Evolutionary conservation across 192 early-diverging fungal species (phyloP).

Genomic region (Kappamyces sp.): DNA sequence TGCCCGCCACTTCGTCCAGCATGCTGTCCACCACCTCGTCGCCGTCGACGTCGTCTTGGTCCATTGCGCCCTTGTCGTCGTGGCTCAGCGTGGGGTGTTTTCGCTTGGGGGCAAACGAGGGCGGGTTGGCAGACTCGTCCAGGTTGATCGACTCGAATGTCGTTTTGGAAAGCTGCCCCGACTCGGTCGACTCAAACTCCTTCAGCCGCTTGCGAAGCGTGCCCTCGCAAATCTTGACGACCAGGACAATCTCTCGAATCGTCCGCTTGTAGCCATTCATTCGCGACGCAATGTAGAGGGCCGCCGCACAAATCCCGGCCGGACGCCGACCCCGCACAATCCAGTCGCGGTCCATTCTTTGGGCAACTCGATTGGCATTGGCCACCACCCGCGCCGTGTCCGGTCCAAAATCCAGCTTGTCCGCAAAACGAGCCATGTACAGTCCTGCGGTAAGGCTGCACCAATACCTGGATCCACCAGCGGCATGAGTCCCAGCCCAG

Average conservation of each 20-base stretch:
- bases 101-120: constrained; percentile 59
- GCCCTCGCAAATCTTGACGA: constrained; percentile 84
- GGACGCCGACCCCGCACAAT: constrained; percentile 83
- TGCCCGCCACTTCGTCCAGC: constrained; percentile 8
- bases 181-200: constrained; percentile 79
- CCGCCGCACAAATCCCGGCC: constrained; percentile 91
- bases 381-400: constrained; percentile 67
- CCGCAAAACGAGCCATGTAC: constrained; percentile 88
- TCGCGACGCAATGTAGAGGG: constrained; percentile 79
- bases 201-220: constrained; percentile 75
- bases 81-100: constrained; percentile 23
- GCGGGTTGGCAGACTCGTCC: constrained; percentile 76
- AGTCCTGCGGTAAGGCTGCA: constrained; percentile 21
- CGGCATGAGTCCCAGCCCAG: constrained; percentile 34
- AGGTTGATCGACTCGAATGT: constrained; percentile 83
- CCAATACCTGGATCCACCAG: constrained; percentile 75
- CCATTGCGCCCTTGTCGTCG: constrained; percentile 19
- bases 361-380: constrained; percentile 76
- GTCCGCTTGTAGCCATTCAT: constrained; percentile 88
- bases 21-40: constrained; percentile 9
- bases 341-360: constrained; percentile 94
- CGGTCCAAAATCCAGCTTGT: constrained; percentile 84
- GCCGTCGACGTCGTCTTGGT: constrained; percentile 29
- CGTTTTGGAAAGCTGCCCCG: constrained; percentile 63
- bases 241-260: constrained; percentile 72